Conservation (phyloP, 2,329 filamentous ascomycete species). For the Botrytis pseudocinerea region DNA sequence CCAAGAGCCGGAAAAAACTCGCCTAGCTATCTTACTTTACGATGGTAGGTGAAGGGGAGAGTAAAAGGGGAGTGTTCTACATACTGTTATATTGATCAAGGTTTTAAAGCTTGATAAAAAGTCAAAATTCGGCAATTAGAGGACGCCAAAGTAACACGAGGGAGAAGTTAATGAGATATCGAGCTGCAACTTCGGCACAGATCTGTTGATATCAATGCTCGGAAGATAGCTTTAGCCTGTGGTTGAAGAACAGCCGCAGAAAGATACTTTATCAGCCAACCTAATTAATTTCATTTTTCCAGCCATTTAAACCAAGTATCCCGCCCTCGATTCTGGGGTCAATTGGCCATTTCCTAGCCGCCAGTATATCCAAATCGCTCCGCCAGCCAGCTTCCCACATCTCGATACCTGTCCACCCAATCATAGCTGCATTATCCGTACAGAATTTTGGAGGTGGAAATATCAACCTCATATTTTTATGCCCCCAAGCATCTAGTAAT, state of each 20-base stretch:
- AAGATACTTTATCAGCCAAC: neutral
- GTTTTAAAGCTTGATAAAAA: neutral
- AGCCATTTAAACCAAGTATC: conserved; percentile 61
- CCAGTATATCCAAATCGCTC: conserved; percentile 59
- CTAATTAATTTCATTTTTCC: conserved; percentile 40
- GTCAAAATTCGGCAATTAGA: neutral
- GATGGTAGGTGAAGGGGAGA: neutral
- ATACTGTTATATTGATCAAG: neutral
- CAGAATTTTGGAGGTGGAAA: conserved; percentile 79
- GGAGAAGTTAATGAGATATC: neutral
- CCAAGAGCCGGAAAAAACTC: neutral
- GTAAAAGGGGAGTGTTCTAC: too few relatives aligned
- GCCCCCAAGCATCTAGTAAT: conserved; percentile 66
- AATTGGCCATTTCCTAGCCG: conserved; percentile 72
- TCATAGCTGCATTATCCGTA: conserved; percentile 97
- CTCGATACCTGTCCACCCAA: conserved; percentile 89
- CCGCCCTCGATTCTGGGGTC: conserved; percentile 63
- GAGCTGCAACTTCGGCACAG: neutral
- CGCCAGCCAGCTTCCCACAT: conserved; percentile 82
- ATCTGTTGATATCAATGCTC: neutral
- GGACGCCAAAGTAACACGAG: neutral
- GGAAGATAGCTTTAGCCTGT: neutral
- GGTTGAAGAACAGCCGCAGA: neutral
- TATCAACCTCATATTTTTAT: conserved; percentile 58
- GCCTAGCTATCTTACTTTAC: neutral